Evolutionary conservation across 2,329 filamentous ascomycete species (phyloP).

Genomic region (Hymenoscyphus fraxineus): DNA sequence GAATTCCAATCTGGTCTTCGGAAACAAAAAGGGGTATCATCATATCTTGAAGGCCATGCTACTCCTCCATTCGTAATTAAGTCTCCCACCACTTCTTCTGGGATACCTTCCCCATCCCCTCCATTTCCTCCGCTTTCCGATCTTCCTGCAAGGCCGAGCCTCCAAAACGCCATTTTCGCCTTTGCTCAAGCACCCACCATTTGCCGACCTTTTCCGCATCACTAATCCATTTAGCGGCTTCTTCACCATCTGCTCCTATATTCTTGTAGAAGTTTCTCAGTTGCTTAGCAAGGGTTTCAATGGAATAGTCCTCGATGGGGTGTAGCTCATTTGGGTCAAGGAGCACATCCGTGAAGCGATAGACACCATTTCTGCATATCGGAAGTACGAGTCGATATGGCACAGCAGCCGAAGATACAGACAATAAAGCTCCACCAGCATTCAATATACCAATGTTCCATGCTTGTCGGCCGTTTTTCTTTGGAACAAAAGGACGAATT

Average conservation of each 20-base stretch:
- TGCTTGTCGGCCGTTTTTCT: slow-evolving; percentile 34
- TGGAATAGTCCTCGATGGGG: slow-evolving; percentile 35
- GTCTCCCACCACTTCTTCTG: slow-evolving; percentile 31
- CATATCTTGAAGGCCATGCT: neutral
- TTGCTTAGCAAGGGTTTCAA: slow-evolving; percentile 29
- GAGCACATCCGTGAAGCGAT: slow-evolving; percentile 37
- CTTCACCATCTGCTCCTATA: slow-evolving; percentile 9
- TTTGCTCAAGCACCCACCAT: slow-evolving; percentile 39
- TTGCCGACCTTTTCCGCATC: slow-evolving; percentile 37
- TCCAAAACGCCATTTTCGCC: slow-evolving; percentile 27
- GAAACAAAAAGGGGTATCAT: slow-evolving; percentile 7
- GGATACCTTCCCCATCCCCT: slow-evolving; percentile 21
- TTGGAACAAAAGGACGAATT: slow-evolving; percentile 39
- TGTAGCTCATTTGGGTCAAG: slow-evolving; percentile 36
- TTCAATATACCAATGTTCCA: slow-evolving; percentile 32
- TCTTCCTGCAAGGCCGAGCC: slow-evolving; percentile 26
- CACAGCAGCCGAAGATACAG: slow-evolving; percentile 24
- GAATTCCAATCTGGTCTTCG: slow-evolving; percentile 1
- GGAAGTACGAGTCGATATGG: slow-evolving; percentile 29
- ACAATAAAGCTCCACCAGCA: slow-evolving; percentile 28
- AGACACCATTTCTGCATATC: slow-evolving; percentile 25
- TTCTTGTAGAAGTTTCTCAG: slow-evolving; percentile 31
- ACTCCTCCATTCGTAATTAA: neutral
- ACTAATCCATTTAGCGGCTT: slow-evolving; percentile 36
- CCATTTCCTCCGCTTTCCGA: slow-evolving; percentile 24